phyloP scores from a whole-genome alignment of 495 filamentous ascomycete species.

The Neurospora tetraspora region DNA sequence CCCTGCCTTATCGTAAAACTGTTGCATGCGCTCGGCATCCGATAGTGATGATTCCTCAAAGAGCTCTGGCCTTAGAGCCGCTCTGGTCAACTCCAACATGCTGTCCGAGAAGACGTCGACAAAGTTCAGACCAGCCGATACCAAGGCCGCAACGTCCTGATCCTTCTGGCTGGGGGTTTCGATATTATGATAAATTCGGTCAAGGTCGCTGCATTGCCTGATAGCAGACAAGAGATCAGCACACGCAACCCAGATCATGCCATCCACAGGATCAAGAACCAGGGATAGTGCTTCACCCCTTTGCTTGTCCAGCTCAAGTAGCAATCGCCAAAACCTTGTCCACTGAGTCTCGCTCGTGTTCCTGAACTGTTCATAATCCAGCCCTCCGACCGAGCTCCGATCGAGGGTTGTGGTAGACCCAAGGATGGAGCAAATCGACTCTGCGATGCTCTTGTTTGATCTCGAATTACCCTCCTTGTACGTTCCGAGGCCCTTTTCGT shows the following conservation, averaged over 20 bases:
- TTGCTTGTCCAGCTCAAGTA: conserved; percentile 76
- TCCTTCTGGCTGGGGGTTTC: conserved; percentile 21
- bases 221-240: conserved; percentile 70
- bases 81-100: conserved; percentile 48
- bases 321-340: conserved; percentile 77
- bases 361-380: conserved; percentile 64
- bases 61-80: conserved; percentile 56
- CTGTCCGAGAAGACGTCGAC: conserved; percentile 49
- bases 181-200: conserved; percentile 56
- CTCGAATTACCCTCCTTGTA: conserved; percentile 25
- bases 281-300: conserved; percentile 70
- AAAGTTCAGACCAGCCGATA: conserved; percentile 52
- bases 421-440: conserved; percentile 62
- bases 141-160: conserved; percentile 33
- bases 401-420: conserved; percentile 51
- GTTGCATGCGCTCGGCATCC: conserved; percentile 56
- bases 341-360: conserved; percentile 70
- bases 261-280: conserved; percentile 55
- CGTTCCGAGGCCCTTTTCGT: conserved; percentile 49
- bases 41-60: conserved; percentile 56
- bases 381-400: conserved; percentile 48
- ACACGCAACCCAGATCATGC: conserved; percentile 73
- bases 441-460: conserved; percentile 45
- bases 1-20: conserved; percentile 60
- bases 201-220: conserved; percentile 66